phyloP scores from a whole-genome alignment of 176 grass and related monocot species.

The Aegilops umbellulata region DNA sequence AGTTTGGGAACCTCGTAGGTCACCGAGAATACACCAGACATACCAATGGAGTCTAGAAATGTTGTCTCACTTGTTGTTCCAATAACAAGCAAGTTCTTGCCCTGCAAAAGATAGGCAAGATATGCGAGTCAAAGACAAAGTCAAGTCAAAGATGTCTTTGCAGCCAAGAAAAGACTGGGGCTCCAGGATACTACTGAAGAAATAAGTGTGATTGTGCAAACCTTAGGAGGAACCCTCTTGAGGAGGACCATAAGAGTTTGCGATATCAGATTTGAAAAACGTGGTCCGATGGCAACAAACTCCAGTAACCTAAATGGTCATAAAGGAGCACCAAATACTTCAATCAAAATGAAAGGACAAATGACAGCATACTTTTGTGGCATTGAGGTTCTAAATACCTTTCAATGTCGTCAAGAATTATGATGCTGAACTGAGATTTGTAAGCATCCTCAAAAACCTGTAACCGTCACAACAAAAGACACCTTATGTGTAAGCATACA shows the following conservation, averaged over 20 bases:
- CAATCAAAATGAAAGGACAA: slow-evolving; percentile 15
- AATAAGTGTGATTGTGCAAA: slow-evolving; percentile 25
- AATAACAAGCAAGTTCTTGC: slow-evolving; percentile 83
- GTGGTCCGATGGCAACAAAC: slow-evolving; percentile 90
- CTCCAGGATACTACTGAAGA: slow-evolving; percentile 11
- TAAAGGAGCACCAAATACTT: slow-evolving; percentile 6
- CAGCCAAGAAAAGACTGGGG: background rate
- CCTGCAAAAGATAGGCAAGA: slow-evolving; percentile 38
- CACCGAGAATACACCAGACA: slow-evolving; percentile 88
- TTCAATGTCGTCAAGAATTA: slow-evolving; percentile 94
- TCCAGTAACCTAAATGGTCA: slow-evolving; percentile 75
- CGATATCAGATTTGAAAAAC: slow-evolving; percentile 90
- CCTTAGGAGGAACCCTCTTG: slow-evolving; percentile 92
- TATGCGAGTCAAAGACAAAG: background rate
- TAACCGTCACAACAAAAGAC: slow-evolving; percentile 6
- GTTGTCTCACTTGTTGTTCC: slow-evolving; percentile 82
- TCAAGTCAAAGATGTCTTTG: background rate
- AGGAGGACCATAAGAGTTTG: slow-evolving; percentile 87
- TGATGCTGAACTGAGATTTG: slow-evolving; percentile 93
- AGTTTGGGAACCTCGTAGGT: slow-evolving; percentile 90
- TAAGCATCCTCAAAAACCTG: slow-evolving; percentile 99
- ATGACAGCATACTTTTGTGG: background rate
- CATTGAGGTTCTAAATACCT: slow-evolving; percentile 31
- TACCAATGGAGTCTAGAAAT: slow-evolving; percentile 92
- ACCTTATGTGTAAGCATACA: background rate